Conservation (phyloP, 441 rosid genomes). For the Sinapis alba region DNA sequence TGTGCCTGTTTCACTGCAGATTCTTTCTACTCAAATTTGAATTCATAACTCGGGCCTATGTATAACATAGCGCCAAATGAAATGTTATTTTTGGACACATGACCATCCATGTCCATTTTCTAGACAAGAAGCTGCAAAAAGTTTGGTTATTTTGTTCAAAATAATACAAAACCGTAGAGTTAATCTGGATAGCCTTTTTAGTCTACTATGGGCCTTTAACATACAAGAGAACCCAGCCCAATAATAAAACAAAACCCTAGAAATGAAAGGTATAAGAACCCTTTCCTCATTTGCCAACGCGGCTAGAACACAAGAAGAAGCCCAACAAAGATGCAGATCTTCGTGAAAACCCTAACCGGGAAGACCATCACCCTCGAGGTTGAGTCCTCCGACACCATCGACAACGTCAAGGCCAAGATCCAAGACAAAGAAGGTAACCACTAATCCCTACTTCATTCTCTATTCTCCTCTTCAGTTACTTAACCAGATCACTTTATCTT, state of each 20-base stretch:
- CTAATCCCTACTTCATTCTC: not conserved
- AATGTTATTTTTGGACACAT: too few species aligned
- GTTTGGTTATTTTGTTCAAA: not conserved
- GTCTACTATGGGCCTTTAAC: not conserved
- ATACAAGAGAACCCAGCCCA: constrained; percentile 11
- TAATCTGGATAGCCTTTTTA: not conserved
- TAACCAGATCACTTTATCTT: constrained; percentile 4
- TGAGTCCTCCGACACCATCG: constrained; percentile 83
- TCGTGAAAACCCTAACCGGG: constrained; percentile 93
- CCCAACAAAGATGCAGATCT: constrained; percentile 71
- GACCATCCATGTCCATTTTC: too few species aligned
- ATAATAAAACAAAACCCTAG: constrained; percentile 14
- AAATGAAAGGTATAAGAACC: not conserved
- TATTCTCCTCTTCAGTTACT: not conserved
- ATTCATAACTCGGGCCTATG: too few species aligned
- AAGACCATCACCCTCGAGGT: constrained; percentile 92
- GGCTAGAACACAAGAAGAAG: constrained; percentile 10
- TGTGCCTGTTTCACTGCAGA: too few species aligned
- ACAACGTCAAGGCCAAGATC: constrained; percentile 86
- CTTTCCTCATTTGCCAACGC: not conserved
- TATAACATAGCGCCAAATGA: too few species aligned
- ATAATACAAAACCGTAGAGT: not conserved
- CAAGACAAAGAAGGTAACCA: constrained; percentile 85
- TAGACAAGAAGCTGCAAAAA: not conserved
- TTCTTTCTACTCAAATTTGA: too few species aligned